A percentile compares a stretch with the other conserved stretches of the same genome.
phyloP scores from a whole-genome alignment of 176 grass and related monocot genomes.

The Themeda triandra region DNA sequence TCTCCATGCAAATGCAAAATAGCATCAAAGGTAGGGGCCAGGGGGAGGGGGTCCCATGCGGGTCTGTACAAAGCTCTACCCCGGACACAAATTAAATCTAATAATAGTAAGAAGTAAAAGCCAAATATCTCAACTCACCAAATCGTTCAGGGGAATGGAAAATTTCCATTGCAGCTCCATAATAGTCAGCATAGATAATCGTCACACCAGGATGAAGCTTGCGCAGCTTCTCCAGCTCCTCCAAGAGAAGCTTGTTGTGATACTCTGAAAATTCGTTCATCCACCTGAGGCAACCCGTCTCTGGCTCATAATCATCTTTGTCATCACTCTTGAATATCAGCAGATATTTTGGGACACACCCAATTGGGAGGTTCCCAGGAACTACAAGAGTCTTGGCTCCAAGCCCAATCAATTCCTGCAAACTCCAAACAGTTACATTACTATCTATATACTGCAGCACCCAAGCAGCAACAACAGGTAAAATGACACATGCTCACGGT shows the following conservation, averaged over 20 bases:
- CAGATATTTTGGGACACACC: conserved; percentile 65
- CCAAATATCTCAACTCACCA: too few relatives aligned
- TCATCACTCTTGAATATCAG: conserved; percentile 55
- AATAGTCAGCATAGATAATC: conserved; percentile 86
- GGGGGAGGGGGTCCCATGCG: too few relatives aligned
- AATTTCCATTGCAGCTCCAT: conserved; percentile 36
- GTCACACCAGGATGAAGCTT: conserved; percentile 40
- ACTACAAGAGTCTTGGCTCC: conserved; percentile 79
- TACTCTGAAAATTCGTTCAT: conserved; percentile 77
- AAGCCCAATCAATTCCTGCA: conserved; percentile 67
- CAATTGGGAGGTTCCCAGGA: conserved; percentile 87
- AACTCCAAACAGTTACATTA: conserved; percentile 14
- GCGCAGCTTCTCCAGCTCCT: conserved; percentile 54
- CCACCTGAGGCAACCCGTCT: conserved; percentile 77
- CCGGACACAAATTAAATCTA: too few relatives aligned
- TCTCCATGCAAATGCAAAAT: too few relatives aligned
- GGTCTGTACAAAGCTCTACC: too few relatives aligned
- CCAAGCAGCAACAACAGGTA: neutral
- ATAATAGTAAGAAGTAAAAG: too few relatives aligned
- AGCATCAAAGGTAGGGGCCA: too few relatives aligned
- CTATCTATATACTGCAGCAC: neutral
- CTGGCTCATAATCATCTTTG: conserved; percentile 66
- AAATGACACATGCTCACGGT: conserved; percentile 35
- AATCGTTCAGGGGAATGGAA: too few relatives aligned
- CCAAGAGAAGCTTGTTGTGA: conserved; percentile 60